Evolutionary conservation across 345 rosid species (phyloP).

Genomic region (Eutrema japonicum): DNA sequence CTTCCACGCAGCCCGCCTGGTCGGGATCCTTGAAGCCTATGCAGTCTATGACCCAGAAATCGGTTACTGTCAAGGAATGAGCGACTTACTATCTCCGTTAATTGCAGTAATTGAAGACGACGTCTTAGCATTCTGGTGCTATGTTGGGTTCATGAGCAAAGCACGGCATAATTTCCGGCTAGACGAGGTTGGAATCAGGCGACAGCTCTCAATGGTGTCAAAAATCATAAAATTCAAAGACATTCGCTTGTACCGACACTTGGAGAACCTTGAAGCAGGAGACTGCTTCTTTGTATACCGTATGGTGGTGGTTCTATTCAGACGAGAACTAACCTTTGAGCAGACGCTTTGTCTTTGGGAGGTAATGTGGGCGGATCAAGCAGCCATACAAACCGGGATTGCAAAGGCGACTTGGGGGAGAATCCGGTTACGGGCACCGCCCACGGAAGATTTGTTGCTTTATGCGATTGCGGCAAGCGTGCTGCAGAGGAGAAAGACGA

Average conservation of each 20-base stretch:
- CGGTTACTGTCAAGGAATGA: slow-evolving; percentile 98
- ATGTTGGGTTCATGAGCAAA: slow-evolving; percentile 91
- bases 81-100: slow-evolving; percentile 86
- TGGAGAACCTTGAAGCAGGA: slow-evolving; percentile 90
- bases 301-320: slow-evolving; percentile 91
- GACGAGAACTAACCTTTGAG: slow-evolving; percentile 80
- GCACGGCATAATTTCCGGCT: slow-evolving; percentile 93
- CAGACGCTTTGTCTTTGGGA: slow-evolving; percentile 96
- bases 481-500: slow-evolving; percentile 87
- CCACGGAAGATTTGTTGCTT: slow-evolving; percentile 84
- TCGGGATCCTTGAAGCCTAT: slow-evolving; percentile 88
- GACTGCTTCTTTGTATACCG: slow-evolving; percentile 95
- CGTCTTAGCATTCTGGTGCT: slow-evolving; percentile 89
- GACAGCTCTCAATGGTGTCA: slow-evolving; percentile 78
- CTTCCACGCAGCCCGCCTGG: slow-evolving; percentile 85
- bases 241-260: slow-evolving; percentile 73
- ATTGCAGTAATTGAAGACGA: slow-evolving; percentile 80
- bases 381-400: slow-evolving; percentile 75
- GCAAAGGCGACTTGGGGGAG: slow-evolving; percentile 85
- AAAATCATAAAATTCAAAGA: slow-evolving; percentile 89
- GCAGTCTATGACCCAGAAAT: slow-evolving; percentile 82
- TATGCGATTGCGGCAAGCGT: slow-evolving; percentile 96
- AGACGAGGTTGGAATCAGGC: slow-evolving; percentile 88
- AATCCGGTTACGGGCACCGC: slow-evolving; percentile 85
- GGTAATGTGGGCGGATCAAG: slow-evolving; percentile 98